Conservation (phyloP, 192 early-diverging fungal species). For the Coemansia sp. region DNA sequence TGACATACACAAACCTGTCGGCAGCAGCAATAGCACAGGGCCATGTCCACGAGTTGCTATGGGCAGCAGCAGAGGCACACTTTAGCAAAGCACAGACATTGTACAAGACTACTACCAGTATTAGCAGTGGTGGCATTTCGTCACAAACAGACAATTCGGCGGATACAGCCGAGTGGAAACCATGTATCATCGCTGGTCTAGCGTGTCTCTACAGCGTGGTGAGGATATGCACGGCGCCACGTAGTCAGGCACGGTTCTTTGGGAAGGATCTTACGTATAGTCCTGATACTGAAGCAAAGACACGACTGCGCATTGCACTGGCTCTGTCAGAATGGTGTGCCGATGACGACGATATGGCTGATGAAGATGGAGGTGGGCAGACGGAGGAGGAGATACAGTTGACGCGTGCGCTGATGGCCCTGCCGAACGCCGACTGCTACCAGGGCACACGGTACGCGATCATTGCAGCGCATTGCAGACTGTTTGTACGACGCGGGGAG, state of each 20-base stretch:
- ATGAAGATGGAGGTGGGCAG: constrained; percentile 4
- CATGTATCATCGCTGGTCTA: constrained; percentile 21
- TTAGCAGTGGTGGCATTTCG: background rate
- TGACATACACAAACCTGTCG: background rate
- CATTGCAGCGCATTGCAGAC: constrained; percentile 31
- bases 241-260: constrained; percentile 13
- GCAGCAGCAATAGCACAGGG: background rate
- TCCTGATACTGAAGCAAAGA: constrained; percentile 40
- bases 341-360: background rate
- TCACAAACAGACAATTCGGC: background rate
- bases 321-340: constrained; percentile 35
- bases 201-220: constrained; percentile 40
- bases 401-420: constrained; percentile 32
- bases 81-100: constrained; percentile 24
- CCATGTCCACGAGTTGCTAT: constrained; percentile 24
- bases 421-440: constrained; percentile 32
- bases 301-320: constrained; percentile 46
- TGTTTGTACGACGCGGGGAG: constrained; percentile 31
- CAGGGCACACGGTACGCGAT: constrained; percentile 20
- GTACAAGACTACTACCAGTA: background rate
- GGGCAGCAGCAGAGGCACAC: constrained; percentile 42
- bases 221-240: constrained; percentile 21
- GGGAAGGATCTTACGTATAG: constrained; percentile 9
- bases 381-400: constrained; percentile 39
- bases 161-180: constrained; percentile 11